A percentile compares a stretch with the other conserved stretches of the same genome.
These are phyloP conservation scores for Laetiporus sulphureus DNA, from an alignment of 1,284 basidiomycete genomes.

Conservation along the genomic window DNA sequence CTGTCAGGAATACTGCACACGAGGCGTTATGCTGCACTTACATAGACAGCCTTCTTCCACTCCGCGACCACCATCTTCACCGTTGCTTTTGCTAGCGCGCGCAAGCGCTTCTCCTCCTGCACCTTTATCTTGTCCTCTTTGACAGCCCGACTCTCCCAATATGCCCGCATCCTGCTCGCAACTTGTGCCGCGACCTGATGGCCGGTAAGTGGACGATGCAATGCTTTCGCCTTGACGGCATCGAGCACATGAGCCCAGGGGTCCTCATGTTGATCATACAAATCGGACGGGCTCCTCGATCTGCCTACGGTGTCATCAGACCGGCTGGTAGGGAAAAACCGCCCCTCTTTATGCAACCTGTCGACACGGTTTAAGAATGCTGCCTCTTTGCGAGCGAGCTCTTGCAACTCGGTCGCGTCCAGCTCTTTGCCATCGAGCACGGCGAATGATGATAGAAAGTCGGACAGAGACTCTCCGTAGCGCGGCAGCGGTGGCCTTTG, in stretches of 20 bases:
- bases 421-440: constrained; percentile 44
- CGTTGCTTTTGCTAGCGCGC: constrained; percentile 65
- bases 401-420: constrained; percentile 35
- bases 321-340: constrained; percentile 20
- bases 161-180: constrained; percentile 62
- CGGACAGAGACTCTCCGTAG: constrained; percentile 46
- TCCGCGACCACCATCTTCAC: constrained; percentile 68
- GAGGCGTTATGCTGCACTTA: constrained; percentile 33
- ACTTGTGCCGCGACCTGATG: constrained; percentile 49
- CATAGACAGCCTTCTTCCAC: constrained; percentile 89
- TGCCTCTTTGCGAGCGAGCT: constrained; percentile 43
- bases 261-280: constrained; percentile 9
- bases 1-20: constrained; percentile 4
- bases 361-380: constrained; percentile 47
- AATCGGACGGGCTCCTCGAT: constrained; percentile 7
- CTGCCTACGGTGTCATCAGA: constrained; percentile 11
- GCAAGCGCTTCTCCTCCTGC: constrained; percentile 65
- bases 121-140: constrained; percentile 58
- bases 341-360: constrained; percentile 33
- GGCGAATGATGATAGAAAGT: constrained; percentile 57
- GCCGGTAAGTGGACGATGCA: constrained; percentile 38
- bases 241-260: constrained; percentile 52
- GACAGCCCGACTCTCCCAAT: constrained; percentile 71
- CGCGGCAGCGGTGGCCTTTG: constrained; percentile 54
- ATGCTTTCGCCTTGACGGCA: constrained; percentile 30